A percentile compares a stretch with the other conserved stretches of the same genome.
These are phyloP conservation scores for Agrocybe praecox DNA, from an alignment of 768 basidiomycete genomes.

Conservation along the genomic window DNA sequence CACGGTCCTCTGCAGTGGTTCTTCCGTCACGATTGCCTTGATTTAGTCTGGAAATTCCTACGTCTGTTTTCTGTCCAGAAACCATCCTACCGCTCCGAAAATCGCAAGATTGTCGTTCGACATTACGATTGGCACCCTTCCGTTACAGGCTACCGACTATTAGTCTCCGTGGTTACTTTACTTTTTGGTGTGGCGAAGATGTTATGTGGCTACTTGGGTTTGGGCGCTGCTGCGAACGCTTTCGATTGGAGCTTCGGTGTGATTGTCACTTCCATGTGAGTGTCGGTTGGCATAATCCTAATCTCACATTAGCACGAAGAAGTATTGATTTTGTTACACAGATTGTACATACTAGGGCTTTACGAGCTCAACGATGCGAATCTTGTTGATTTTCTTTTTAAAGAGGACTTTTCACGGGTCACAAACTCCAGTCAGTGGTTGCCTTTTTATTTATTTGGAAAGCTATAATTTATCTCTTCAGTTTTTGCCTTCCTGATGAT, in stretches of 20 bases:
- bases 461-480: no score
- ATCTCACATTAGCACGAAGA: no score
- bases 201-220: background rate
- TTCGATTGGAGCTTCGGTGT: slow-evolving; percentile 2
- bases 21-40: background rate
- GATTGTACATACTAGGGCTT: background rate
- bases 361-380: background rate
- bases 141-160: background rate
- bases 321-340: background rate
- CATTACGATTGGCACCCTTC: background rate
- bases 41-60: background rate
- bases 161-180: background rate
- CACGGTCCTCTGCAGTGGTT: background rate
- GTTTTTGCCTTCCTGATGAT: no score
- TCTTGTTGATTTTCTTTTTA: background rate
- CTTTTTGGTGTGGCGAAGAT: background rate
- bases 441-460: no score
- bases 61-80: background rate
- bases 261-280: background rate
- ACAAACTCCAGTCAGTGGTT: no score
- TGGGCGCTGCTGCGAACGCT: background rate
- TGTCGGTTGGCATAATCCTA: background rate
- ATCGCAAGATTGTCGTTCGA: background rate
- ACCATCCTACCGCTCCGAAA: background rate
- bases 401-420: background rate